A percentile compares a stretch with the other conserved stretches of the same genome.
Evolutionary conservation across 768 basidiomycete species (phyloP).

Genomic region (Gymnopilus junonius): DNA sequence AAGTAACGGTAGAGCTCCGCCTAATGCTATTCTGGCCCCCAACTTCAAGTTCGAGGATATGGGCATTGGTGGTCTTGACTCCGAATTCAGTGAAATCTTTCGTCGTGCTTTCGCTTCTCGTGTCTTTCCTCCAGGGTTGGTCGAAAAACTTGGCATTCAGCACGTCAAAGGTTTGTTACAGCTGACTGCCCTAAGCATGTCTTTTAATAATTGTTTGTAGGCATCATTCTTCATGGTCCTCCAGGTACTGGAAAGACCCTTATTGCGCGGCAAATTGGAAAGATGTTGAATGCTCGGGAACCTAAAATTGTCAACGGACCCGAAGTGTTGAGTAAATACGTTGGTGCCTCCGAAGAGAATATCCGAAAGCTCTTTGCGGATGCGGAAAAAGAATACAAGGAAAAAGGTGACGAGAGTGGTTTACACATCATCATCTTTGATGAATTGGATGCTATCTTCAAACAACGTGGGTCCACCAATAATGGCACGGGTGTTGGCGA

Average conservation of each 20-base stretch:
- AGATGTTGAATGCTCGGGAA: slow-evolving; percentile 97
- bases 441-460: slow-evolving; percentile 98
- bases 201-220: slow-evolving; percentile 37
- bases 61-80: slow-evolving; percentile 98
- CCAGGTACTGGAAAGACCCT: slow-evolving; percentile 99
- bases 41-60: slow-evolving; percentile 99
- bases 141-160: slow-evolving; percentile 97
- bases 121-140: slow-evolving; percentile 96
- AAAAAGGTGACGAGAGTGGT: slow-evolving; percentile 95
- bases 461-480: slow-evolving; percentile 93
- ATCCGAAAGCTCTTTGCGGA: slow-evolving; percentile 97
- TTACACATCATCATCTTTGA: slow-evolving; percentile 99
- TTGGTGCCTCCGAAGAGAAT: slow-evolving; percentile 97
- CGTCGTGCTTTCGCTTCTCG: slow-evolving; percentile 97
- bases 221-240: slow-evolving; percentile 93
- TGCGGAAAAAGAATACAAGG: slow-evolving; percentile 99
- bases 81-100: slow-evolving; percentile 95
- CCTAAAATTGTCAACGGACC: slow-evolving; percentile 99
- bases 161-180: slow-evolving; percentile 88
- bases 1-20: slow-evolving; percentile 62
- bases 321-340: slow-evolving; percentile 96
- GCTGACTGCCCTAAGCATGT: not conserved
- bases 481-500: slow-evolving; percentile 98
- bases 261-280: slow-evolving; percentile 97
- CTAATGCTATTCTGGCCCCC: slow-evolving; percentile 94